A percentile compares a stretch with the other conserved stretches of the same genome.
Evolutionary conservation across 352 stramenopile genomes (phyloP).

Genomic region (Globisporangium perplexum): DNA sequence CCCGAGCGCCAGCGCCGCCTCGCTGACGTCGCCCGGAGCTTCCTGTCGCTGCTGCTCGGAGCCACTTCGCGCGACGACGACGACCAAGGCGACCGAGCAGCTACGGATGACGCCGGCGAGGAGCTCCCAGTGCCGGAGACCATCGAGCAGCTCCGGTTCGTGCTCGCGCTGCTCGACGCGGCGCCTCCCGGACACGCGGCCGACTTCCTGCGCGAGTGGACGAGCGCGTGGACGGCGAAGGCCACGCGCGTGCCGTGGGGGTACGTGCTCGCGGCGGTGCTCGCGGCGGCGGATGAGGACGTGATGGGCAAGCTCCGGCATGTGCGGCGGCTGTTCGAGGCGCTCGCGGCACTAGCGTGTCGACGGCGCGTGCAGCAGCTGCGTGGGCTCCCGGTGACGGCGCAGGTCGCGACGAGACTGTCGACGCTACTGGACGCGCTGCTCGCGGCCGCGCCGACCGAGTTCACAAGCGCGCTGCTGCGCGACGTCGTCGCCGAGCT

Average conservation of each 20-base stretch:
- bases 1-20: conserved; percentile 23
- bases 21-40: conserved; percentile 24
- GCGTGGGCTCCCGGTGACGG: neutral
- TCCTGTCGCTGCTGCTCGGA: conserved; percentile 54
- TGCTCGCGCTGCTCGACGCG: conserved; percentile 13
- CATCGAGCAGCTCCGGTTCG: conserved; percentile 13
- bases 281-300: conserved; percentile 4
- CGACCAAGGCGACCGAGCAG: neutral
- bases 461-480: conserved; percentile 7
- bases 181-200: conserved; percentile 5
- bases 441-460: conserved; percentile 3
- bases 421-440: conserved; percentile 3
- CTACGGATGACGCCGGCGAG: conserved; percentile 13
- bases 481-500: conserved; percentile 4
- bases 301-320: conserved; percentile 1
- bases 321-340: conserved; percentile 18
- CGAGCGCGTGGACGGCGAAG: conserved; percentile 29
- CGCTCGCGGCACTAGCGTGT: conserved; percentile 5
- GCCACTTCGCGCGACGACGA: conserved; percentile 18
- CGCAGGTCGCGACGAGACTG: neutral
- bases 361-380: neutral
- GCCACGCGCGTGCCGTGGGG: conserved; percentile 21
- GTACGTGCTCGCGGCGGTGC: conserved; percentile 32
- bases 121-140: conserved; percentile 18
- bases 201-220: conserved; percentile 45